A percentile compares a stretch with the other conserved stretches of the same genome.
Evolutionary conservation across 768 basidiomycete genomes (phyloP).

Genomic region (Pholiota microspora): DNA sequence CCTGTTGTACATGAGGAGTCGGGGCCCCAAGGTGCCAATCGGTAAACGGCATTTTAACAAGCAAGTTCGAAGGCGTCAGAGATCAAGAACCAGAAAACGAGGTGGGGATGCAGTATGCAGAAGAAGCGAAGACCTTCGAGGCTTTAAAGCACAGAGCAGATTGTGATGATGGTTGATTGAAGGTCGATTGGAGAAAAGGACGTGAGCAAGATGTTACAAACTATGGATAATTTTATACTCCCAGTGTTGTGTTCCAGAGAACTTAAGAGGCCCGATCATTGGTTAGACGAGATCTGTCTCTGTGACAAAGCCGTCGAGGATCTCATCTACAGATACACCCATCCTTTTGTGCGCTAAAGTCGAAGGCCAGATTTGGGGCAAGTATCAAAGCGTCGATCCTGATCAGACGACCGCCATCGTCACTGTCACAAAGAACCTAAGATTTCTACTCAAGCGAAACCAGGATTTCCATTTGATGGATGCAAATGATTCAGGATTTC

Average conservation of each 20-base stretch:
- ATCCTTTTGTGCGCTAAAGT: constrained; percentile 10
- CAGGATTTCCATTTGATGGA: background rate
- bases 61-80: background rate
- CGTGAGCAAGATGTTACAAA: constrained; percentile 1
- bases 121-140: background rate
- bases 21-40: constrained; percentile 39
- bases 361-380: constrained; percentile 12
- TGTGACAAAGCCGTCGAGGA: constrained; percentile 6
- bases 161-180: constrained; percentile 15
- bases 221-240: constrained; percentile 18
- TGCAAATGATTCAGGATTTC: background rate
- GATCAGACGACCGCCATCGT: constrained; percentile 9
- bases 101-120: constrained; percentile 1
- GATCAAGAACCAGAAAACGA: constrained; percentile 4
- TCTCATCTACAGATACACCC: constrained; percentile 8
- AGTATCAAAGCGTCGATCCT: constrained; percentile 9
- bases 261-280: constrained; percentile 9
- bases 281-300: constrained; percentile 9
- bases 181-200: constrained; percentile 7
- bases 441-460: too few relatives aligned
- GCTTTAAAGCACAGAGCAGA: constrained; percentile 7
- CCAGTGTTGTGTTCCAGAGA: constrained; percentile 10
- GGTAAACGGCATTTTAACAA: constrained; percentile 16
- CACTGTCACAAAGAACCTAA: background rate
- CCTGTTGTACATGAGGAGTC: constrained; percentile 14